Conservation (phyloP, 768 basidiomycete genomes). For the Termitomyces sp. region DNA sequence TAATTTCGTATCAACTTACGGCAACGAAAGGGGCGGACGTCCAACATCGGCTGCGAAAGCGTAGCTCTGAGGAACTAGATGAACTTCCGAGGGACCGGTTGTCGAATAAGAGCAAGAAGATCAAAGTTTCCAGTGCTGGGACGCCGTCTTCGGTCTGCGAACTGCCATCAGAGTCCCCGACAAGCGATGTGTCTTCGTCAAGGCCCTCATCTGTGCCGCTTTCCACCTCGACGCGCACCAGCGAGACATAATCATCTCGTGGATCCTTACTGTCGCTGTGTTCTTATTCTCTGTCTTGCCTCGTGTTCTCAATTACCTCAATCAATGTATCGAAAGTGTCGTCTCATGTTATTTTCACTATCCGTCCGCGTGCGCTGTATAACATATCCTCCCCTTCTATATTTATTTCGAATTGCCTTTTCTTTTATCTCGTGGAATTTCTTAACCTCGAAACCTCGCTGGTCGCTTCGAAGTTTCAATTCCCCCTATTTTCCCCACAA, state of each 20-base stretch:
- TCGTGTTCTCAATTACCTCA: not conserved
- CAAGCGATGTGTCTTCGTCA: not conserved
- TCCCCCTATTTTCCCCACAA: not conserved
- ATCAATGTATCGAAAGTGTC: not conserved
- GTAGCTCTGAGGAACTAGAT: conserved; percentile 48
- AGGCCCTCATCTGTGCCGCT: conserved; percentile 4
- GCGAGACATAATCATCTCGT: not conserved
- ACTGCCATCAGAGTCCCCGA: not conserved
- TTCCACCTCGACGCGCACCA: not conserved
- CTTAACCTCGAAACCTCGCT: not conserved
- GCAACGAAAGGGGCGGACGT: conserved; percentile 3
- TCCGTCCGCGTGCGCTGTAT: not conserved
- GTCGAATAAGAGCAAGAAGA: conserved; percentile 8
- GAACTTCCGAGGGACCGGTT: conserved; percentile 13
- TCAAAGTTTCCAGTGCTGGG: not conserved
- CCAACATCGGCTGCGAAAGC: conserved; percentile 32
- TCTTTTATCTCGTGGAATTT: not conserved
- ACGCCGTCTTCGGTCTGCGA: not conserved
- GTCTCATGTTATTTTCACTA: not conserved
- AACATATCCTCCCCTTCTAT: not conserved
- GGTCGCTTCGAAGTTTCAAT: not conserved
- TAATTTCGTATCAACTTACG: conserved; percentile 3
- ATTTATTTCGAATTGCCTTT: not conserved
- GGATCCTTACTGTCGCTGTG: not conserved
- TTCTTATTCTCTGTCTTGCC: not conserved